Evolutionary conservation across 148 eudicot genomes (phyloP).

Genomic region (Agrostemma githago): DNA sequence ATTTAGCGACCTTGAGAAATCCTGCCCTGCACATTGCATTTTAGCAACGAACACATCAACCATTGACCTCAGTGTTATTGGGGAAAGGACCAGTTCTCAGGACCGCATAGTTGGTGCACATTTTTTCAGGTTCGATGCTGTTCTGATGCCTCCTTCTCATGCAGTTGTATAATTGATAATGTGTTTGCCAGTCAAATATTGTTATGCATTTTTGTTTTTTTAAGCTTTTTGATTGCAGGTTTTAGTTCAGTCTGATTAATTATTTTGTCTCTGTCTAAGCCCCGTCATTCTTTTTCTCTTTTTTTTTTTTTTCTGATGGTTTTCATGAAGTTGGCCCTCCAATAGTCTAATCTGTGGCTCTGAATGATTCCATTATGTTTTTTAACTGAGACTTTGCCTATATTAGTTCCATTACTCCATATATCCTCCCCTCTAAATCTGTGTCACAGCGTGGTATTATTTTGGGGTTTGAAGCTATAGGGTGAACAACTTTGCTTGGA

Average conservation of each 20-base stretch:
- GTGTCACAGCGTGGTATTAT: too few relatives aligned
- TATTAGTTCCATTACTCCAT: too few relatives aligned
- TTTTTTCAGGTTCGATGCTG: constrained; percentile 72
- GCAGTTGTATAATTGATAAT: background rate
- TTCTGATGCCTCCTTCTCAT: background rate
- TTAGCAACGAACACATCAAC: constrained; percentile 93
- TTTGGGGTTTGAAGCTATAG: too few relatives aligned
- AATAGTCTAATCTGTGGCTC: too few relatives aligned
- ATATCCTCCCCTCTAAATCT: too few relatives aligned
- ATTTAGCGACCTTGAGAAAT: constrained; percentile 83
- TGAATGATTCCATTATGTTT: too few relatives aligned
- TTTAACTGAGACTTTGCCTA: too few relatives aligned
- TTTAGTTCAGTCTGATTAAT: background rate
- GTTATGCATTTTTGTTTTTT: background rate
- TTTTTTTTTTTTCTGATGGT: too few relatives aligned
- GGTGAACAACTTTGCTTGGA: too few relatives aligned
- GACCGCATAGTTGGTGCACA: constrained; percentile 92
- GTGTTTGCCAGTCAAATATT: constrained; percentile 16
- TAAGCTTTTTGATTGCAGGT: background rate
- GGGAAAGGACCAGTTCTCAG: constrained; percentile 70
- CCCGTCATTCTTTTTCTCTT: too few relatives aligned
- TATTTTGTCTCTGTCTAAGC: background rate
- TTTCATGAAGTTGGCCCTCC: too few relatives aligned
- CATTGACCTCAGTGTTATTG: constrained; percentile 75
- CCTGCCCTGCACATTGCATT: constrained; percentile 88